Conservation (phyloP, 176 grass and related monocot species). For the Rhynchospora pubera region DNA sequence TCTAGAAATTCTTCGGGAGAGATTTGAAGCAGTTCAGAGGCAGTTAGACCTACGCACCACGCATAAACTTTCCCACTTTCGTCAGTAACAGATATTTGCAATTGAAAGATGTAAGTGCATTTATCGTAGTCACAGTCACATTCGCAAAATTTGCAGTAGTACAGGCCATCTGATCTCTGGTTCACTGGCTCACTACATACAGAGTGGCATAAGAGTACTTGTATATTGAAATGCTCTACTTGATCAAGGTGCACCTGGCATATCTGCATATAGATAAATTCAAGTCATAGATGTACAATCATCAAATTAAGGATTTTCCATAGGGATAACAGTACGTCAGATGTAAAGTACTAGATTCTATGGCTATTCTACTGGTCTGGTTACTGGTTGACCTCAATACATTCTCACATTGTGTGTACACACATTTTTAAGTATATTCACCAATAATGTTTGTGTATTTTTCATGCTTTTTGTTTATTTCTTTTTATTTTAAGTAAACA, state of each 20-base stretch:
- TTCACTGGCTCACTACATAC: conserved; percentile 43
- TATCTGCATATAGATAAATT: conserved; percentile 41
- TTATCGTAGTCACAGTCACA: conserved; percentile 30
- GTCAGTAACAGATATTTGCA: conserved; percentile 62
- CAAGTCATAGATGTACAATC: background rate
- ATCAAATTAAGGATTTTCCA: conserved; percentile 6
- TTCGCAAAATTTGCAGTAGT: conserved; percentile 56
- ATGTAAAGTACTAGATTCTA: conserved; percentile 10
- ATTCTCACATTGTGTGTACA: conserved; percentile 4
- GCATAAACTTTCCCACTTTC: conserved; percentile 47
- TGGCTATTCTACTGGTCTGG: background rate
- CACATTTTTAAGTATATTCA: background rate
- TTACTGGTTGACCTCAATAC: background rate
- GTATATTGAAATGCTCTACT: conserved; percentile 53
- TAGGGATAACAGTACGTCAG: conserved; percentile 9
- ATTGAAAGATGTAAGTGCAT: conserved; percentile 47
- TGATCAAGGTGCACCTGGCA: conserved; percentile 45
- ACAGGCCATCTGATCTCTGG: conserved; percentile 35
- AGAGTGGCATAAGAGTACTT: conserved; percentile 47
- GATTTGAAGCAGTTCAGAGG: conserved; percentile 84
- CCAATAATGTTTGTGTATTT: background rate
- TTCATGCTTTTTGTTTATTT: background rate
- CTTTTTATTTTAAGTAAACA: background rate
- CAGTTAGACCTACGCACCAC: conserved; percentile 73
- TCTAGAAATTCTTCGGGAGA: conserved; percentile 67